Evolutionary conservation across 768 basidiomycete genomes (phyloP).

Genomic region (Strobilomyces dryophilus): DNA sequence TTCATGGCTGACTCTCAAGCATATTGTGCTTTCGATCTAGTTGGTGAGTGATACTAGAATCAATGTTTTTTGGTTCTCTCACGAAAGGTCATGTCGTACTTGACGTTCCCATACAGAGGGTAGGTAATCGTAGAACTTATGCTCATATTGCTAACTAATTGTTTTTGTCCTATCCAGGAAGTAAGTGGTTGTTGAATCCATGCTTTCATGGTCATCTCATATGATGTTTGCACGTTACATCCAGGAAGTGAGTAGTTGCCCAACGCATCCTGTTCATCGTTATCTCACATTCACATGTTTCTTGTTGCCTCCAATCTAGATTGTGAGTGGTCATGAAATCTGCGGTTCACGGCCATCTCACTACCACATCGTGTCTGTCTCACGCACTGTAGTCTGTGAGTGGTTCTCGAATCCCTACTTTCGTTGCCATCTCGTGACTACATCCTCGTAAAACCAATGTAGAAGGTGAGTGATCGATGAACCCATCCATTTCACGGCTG

Average conservation of each 20-base stretch:
- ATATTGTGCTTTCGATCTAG: too few relatives aligned
- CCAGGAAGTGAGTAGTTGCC: background rate
- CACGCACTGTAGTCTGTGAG: too few relatives aligned
- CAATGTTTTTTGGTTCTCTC: background rate
- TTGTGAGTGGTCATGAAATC: background rate
- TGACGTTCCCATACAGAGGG: background rate
- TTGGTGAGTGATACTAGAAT: background rate
- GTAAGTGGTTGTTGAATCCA: background rate
- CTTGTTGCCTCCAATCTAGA: background rate
- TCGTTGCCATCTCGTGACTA: too few relatives aligned
- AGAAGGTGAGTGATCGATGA: too few relatives aligned
- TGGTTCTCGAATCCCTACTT: too few relatives aligned
- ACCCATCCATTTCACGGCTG: background rate
- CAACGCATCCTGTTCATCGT: background rate
- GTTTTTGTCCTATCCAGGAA: background rate
- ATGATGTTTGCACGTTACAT: background rate
- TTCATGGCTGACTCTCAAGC: too few relatives aligned
- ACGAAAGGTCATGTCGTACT: background rate
- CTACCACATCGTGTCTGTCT: too few relatives aligned
- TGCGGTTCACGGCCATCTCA: background rate
- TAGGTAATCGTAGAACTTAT: background rate
- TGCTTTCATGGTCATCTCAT: background rate
- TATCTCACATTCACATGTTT: background rate
- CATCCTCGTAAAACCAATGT: too few relatives aligned
- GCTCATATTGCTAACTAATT: background rate